Evolutionary conservation across 192 early-diverging fungal genomes (phyloP).

Genomic region (Chytriomyces confervae): DNA sequence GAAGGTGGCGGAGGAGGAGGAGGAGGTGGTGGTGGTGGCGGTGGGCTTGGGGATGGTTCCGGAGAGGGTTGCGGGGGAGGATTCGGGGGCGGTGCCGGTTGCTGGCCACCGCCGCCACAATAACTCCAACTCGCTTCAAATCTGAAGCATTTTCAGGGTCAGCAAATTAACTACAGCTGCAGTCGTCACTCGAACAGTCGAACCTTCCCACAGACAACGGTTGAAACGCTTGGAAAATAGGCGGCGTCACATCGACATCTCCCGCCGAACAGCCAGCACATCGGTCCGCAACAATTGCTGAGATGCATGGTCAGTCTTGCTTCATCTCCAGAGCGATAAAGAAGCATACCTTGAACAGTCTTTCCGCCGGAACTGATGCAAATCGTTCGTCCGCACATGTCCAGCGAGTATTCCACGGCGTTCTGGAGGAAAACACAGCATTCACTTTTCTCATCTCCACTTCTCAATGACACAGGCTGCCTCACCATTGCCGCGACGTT

Average conservation of each 20-base stretch:
- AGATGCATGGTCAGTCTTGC: neutral
- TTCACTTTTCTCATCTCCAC: too few species aligned
- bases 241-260: slow-evolving; percentile 13
- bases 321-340: neutral
- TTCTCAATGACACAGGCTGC: neutral
- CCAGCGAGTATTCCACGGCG: neutral
- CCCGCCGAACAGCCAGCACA: slow-evolving; percentile 11
- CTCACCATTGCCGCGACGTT: slow-evolving; percentile 23
- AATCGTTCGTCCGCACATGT: neutral
- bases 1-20: neutral
- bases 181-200: neutral
- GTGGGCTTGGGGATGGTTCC: neutral
- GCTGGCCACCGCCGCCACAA: neutral
- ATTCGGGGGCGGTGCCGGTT: neutral
- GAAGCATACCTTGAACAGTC: slow-evolving; percentile 16
- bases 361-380: slow-evolving; percentile 1
- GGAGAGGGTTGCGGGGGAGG: neutral
- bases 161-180: neutral
- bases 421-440: neutral
- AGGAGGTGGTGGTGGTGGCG: neutral
- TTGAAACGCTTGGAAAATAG: neutral
- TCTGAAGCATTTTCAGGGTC: neutral
- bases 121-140: neutral
- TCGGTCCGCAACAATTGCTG: slow-evolving; percentile 1
- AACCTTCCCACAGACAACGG: neutral